A percentile compares a stretch with the other conserved stretches of the same genome.
Conservation (phyloP, 1,139 yeast species). For the Kodamaea anthophila region DNA sequence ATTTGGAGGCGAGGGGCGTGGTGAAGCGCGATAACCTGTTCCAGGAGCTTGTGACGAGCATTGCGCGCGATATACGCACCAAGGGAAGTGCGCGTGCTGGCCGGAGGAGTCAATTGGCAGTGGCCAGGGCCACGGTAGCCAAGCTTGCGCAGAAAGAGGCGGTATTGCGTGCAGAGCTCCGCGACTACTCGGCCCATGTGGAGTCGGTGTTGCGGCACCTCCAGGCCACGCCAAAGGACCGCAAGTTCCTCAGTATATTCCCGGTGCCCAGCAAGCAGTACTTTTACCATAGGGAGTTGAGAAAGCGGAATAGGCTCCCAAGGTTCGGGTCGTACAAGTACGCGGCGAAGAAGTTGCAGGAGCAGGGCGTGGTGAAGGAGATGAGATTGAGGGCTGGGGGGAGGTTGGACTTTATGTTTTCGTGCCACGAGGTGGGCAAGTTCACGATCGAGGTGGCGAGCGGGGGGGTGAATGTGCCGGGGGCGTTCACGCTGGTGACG, state of each 20-base stretch:
- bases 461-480: constrained; percentile 41
- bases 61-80: constrained; percentile 78
- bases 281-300: constrained; percentile 68
- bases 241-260: constrained; percentile 44
- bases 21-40: constrained; percentile 65
- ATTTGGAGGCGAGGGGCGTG: constrained; percentile 65
- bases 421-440: constrained; percentile 67
- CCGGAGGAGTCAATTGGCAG: constrained; percentile 55
- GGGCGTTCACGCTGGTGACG: constrained; percentile 48
- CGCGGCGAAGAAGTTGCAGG: constrained; percentile 68
- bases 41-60: constrained; percentile 74
- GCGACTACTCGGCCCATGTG: constrained; percentile 64
- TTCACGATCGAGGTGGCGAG: constrained; percentile 62
- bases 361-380: constrained; percentile 61
- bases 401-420: constrained; percentile 67
- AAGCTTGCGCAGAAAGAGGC: constrained; percentile 58
- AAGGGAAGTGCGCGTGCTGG: constrained; percentile 65
- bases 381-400: no score
- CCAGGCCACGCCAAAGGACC: constrained; percentile 51
- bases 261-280: constrained; percentile 75
- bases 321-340: constrained; percentile 82
- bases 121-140: constrained; percentile 54
- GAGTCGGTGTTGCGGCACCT: constrained; percentile 59
- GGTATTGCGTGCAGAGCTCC: constrained; percentile 54
- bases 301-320: constrained; percentile 62